Evolutionary conservation across 495 filamentous ascomycete species (phyloP), one percentile per base, ranked within the genome.

Genomic region (Cryomyces minteri): DNA sequence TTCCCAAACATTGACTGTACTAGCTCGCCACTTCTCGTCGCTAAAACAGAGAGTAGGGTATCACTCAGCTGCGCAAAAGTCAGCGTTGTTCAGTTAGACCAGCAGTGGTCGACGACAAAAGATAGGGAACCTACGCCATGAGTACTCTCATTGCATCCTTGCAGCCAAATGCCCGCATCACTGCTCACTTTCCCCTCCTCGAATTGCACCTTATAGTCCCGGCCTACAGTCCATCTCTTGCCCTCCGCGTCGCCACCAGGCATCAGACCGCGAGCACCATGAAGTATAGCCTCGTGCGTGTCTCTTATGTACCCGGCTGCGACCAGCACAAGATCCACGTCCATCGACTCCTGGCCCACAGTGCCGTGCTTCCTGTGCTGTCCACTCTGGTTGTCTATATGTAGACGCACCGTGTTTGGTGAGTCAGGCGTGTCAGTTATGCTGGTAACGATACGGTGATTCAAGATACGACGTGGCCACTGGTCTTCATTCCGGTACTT

Each of bases 61-160:
- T 88, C 84, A 50, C 80, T 84, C 51, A 88, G 56, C 65, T 80
- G 53, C 11, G n/a, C 12, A 7, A 31, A 5, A 14, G 5, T 14
- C 5, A 12, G 10, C 11, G 25, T 1, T 37, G 25, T 11, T 25
- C 18, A 25, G 12, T 5, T 47, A 11, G 42, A 29, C 38, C 25
- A 46, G n/a, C 37, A 51, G 47, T 25, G 39, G 34, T 25, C 18
- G 31, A 36, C 10, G 31, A 39, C 32, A 43, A 30, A 10, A 43
- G 28, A 7, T 10, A 9, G 32, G 47, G 31, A 39, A 73, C 78
- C 73, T 68, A 86, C 80, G 33, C 90, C 90, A 58, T 95, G 90
- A 30, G 84, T 94, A 48, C 69, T 74, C 63, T 98, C 86, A 54
- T 86, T 90, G 60, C 87, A 95, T 1, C 90, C 90, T 62, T 95